Percentiles rank a stretch among this genome's conserved stretches.
Conservation (phyloP, 495 filamentous ascomycete species). For the Xylaria flabelliformis region DNA sequence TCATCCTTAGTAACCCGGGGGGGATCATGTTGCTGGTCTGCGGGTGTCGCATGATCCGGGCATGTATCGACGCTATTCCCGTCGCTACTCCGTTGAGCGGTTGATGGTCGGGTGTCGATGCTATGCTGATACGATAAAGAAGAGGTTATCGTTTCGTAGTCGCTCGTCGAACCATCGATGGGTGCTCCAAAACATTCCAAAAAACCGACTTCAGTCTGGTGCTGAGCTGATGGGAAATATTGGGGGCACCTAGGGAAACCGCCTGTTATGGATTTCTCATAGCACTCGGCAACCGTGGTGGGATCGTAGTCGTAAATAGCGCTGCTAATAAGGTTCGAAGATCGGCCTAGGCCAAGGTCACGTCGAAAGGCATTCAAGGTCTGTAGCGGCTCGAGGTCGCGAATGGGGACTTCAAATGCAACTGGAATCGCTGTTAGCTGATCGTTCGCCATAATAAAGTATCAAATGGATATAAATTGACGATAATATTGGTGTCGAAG, state of each 20-base stretch:
- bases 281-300: background rate
- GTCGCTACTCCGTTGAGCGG: background rate
- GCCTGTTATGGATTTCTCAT: background rate
- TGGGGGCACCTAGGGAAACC: background rate
- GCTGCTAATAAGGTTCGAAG: conserved; percentile 20
- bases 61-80: background rate
- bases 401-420: background rate
- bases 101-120: conserved; percentile 8
- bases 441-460: background rate
- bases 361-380: conserved; percentile 1
- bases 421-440: background rate
- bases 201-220: background rate
- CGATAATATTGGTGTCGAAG: background rate
- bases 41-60: background rate
- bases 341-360: conserved; percentile 4
- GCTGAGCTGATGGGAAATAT: background rate
- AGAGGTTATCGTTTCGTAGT: background rate
- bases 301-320: conserved; percentile 1
- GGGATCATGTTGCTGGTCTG: background rate
- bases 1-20: background rate
- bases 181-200: background rate
- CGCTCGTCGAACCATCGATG: background rate
- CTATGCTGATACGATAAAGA: background rate
- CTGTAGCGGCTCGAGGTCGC: background rate
- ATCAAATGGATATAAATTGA: background rate